Base-by-base conservation (phyloP, 139 green algal genomes). In the Tetraselmis chui region DNA sequence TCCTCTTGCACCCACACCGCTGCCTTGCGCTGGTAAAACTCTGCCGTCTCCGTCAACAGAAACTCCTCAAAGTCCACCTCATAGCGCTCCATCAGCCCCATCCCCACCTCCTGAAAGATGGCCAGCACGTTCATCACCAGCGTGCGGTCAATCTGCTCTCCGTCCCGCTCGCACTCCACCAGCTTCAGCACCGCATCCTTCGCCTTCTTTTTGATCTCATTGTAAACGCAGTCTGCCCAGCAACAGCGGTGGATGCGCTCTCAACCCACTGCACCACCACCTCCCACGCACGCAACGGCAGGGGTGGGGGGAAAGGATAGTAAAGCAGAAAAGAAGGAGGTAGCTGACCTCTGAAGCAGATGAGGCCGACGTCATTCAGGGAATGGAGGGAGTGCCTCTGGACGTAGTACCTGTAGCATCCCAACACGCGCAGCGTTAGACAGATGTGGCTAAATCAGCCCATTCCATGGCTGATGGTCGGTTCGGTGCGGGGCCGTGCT, bases 41-140 rank as follows among this genome's bases (percentile, higher is more conserved):
- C 80, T 25, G 84, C 84, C 0, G 96, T 98, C 30, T 92, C 88
- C 1, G 82, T 79, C 22, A 99, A 87, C 88, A 99, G 88, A 23
- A 85, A 45, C 78, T 89, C 87, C 91, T 99, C 96, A 90, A 99
- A 99, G 90, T 99, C 95, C 2, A 84, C 79, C 88, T 98, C 93
- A 83, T 99, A 99, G 84, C 81, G 87, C 23, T 98, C 93, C 92
- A 99, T 96, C 83, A 76, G 84, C 45, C 91, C 89, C 95, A 98
- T 98, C 81, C 96, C 96, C 77, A 95, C 92, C 88, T 98, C 95
- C 32, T 98, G 95, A 89, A 97, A 99, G 82, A 99, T 98, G 76
- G 90, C 91, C 80, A 99, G 85, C 78, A 98, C 94, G 83, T 98
- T 98, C 81, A 98, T 98, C 0, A 99, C 84, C 82, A 98, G 84